Evolutionary conservation across 2,329 filamentous ascomycete genomes (phyloP).

Genomic region (Phaeosphaeriaceae sp.): DNA sequence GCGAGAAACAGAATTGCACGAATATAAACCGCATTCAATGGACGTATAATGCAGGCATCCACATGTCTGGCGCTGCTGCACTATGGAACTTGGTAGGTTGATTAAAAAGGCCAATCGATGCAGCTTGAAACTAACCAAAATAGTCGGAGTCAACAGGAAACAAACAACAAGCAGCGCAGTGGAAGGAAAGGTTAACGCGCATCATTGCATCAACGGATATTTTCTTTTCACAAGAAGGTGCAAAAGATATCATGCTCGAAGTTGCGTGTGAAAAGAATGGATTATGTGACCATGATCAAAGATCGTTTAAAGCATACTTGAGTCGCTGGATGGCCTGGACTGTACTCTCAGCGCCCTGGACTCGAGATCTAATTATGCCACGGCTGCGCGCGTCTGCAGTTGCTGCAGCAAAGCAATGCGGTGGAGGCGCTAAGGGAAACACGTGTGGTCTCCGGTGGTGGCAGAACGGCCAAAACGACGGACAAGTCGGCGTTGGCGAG

Average conservation of each 20-base stretch:
- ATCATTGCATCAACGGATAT: conserved; percentile 49
- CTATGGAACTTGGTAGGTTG: conserved; percentile 56
- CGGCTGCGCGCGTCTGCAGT: conserved; percentile 61
- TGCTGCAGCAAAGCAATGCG: conserved; percentile 63
- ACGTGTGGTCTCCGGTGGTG: conserved; percentile 57
- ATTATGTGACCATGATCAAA: conserved; percentile 57
- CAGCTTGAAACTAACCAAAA: conserved; percentile 12
- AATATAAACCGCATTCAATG: conserved; percentile 54
- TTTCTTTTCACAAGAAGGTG: conserved; percentile 45
- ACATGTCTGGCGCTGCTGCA: conserved; percentile 54
- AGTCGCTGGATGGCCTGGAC: conserved; percentile 53
- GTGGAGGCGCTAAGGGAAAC: conserved; percentile 54
- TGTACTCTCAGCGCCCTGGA: conserved; percentile 49
- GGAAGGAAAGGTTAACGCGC: conserved; percentile 37
- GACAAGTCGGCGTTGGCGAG: conserved; percentile 62
- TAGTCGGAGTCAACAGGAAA: conserved; percentile 21
- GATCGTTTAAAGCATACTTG: conserved; percentile 55
- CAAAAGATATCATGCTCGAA: conserved; percentile 54
- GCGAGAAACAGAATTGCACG: conserved; percentile 52
- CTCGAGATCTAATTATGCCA: conserved; percentile 53
- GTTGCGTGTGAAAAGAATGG: conserved; percentile 55
- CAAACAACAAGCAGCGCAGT: conserved; percentile 31
- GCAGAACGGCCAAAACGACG: conserved; percentile 52
- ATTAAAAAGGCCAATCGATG: not conserved
- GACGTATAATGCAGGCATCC: conserved; percentile 56